These are phyloP conservation scores for Entelexis paramagnoliae DNA, from an alignment of 1,139 yeast species.

Conservation along the genomic window DNA sequence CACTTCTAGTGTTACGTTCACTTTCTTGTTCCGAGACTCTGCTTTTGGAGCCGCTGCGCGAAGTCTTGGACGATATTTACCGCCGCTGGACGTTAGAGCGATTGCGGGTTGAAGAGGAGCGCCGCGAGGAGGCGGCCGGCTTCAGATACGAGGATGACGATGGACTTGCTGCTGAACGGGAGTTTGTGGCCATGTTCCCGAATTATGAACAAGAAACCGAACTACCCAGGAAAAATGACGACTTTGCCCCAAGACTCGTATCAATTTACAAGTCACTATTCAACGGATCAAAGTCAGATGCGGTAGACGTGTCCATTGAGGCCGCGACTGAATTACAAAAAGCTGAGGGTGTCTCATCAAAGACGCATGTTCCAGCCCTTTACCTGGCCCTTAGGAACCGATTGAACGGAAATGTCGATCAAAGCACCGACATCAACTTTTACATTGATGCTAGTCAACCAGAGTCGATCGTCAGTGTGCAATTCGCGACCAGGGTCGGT, in stretches of 20 bases:
- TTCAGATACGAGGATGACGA: conserved; percentile 45
- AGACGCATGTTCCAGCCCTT: conserved; percentile 17
- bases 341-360: conserved; percentile 2
- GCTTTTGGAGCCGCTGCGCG: background rate
- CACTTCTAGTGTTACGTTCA: conserved; percentile 11
- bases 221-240: conserved; percentile 5
- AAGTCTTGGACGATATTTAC: conserved; percentile 35
- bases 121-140: conserved; percentile 45
- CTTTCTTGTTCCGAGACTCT: background rate
- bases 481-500: conserved; percentile 42
- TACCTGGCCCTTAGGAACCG: conserved; percentile 15
- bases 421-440: conserved; percentile 41
- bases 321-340: conserved; percentile 3
- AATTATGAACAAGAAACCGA: conserved; percentile 55
- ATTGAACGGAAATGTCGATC: too few relatives aligned
- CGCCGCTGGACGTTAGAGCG: conserved; percentile 73
- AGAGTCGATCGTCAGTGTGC: conserved; percentile 54
- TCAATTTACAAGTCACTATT: conserved; percentile 9
- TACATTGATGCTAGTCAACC: conserved; percentile 54
- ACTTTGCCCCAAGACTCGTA: conserved; percentile 10
- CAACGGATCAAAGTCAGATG: background rate
- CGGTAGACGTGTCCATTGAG: background rate
- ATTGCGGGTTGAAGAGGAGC: conserved; percentile 54
- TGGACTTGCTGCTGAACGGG: conserved; percentile 34
- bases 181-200: conserved; percentile 69